Base-by-base conservation (phyloP, 169 alveolate species). In the Blepharisma undulans region DNA sequence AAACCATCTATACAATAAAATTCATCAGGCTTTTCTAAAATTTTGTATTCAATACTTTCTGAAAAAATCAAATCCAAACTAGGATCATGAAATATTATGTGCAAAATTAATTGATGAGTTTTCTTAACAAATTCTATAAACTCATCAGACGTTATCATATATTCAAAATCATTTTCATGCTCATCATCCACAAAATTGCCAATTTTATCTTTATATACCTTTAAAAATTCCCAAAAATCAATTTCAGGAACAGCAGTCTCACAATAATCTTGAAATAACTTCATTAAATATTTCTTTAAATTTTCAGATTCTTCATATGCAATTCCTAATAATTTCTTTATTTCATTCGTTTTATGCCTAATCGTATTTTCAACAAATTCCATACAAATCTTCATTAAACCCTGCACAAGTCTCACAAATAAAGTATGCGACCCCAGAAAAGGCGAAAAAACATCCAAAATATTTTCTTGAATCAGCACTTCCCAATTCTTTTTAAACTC, bases 1-100 rank as follows among this genome's bases (percentile, higher is more conserved):
- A 94, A 94, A 27, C 96, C 96, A 76, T 94, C 96, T 21, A 94
- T 90, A 22, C 93, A 91, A 59, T 89, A 92, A 72, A 74, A 79
- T 25, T 90, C 94, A n/a, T 84, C 82, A 48, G 89, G 89, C 33
- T 92, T 92, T 66, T 89, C 76, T 27, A 79, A 90, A 48, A n/a
- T 72, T 80, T 72, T 74, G 61, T 79, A 90, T 34, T 93, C 96
- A 85, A 71, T 84, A 21, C 79, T 74, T 19, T 80, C 87, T 1
- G 34, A 60, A 79, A 94, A 84, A 10, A 18, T 34, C 60, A 94
- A 25, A 12, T 66, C 78, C 3, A 94, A 87, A 8, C 89, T 90
- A 0, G 95, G 93, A 16, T 94, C 96, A 72, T 92, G 90, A 10
- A 94, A 91, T 0, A 59, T 6, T 91, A 94, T 90, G 72, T 92